Evolutionary conservation across 768 basidiomycete genomes (phyloP).

Genomic region (Lenzites betulinus): DNA sequence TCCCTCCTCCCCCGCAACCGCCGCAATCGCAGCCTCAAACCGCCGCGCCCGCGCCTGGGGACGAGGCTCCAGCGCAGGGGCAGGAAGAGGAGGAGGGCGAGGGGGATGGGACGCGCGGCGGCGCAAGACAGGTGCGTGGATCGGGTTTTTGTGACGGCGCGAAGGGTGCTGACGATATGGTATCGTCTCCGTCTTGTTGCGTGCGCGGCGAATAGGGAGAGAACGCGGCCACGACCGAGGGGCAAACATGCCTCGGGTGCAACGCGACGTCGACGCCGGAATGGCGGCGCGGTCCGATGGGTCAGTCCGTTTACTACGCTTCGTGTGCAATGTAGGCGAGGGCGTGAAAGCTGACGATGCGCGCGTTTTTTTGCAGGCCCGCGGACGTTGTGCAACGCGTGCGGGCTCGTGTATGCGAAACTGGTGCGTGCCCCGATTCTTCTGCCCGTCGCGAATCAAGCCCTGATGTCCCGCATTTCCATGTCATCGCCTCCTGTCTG

Average conservation of each 20-base stretch:
- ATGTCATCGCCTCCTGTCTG: neutral
- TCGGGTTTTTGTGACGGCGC: neutral
- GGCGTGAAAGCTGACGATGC: too few relatives aligned
- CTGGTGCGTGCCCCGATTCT: conserved; percentile 52
- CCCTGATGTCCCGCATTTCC: neutral
- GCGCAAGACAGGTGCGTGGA: conserved; percentile 30
- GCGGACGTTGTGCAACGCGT: conserved; percentile 83
- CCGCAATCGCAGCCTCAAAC: neutral
- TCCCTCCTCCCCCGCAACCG: neutral
- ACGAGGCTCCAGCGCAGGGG: too few relatives aligned
- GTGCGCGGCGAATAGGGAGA: too few relatives aligned
- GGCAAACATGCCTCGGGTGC: conserved; percentile 81
- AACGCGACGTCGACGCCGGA: conserved; percentile 84
- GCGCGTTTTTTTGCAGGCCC: too few relatives aligned
- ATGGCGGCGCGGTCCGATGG: conserved; percentile 83
- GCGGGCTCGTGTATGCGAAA: conserved; percentile 86
- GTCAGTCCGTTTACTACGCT: conserved; percentile 45
- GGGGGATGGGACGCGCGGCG: neutral
- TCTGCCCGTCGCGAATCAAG: too few relatives aligned
- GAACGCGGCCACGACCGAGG: conserved; percentile 48
- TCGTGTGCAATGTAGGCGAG: too few relatives aligned
- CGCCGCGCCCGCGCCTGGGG: neutral
- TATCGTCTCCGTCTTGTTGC: neutral
- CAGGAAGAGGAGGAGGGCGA: neutral
- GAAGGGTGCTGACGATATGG: neutral